Evolutionary conservation across 2,329 filamentous ascomycete species (phyloP), one percentile per base, ranked within the genome.

Genomic region (Coniochaeta prunicola): DNA sequence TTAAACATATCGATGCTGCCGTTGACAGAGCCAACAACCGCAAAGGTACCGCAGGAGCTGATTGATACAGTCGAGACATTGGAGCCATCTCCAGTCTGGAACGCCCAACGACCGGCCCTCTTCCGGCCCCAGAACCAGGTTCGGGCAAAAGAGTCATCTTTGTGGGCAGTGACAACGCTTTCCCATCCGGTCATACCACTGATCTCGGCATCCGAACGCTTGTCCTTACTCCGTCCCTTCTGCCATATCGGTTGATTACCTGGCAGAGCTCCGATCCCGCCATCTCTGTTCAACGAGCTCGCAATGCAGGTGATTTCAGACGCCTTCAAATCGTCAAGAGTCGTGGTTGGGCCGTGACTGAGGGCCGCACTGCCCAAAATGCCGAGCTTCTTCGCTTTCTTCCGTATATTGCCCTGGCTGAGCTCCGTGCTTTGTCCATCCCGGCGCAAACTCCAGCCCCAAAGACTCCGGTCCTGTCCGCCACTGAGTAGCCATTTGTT

Each of bases 81-180:
- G n/a, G 85, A 83, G 19, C 84, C 84, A 73, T 99, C 94, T 42
- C 88, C 84, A 0, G 92, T 97, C 64, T 90, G 86, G 65, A 99
- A 91, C 0, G 90, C 88, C 94, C 94, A 99, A 63, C 94, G 83
- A 12, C 94, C 94, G 55, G 94, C 92, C 66, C 89, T 87, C 74
- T 96, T 97, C 59, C 91, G 87, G 6, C 93, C 94, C 92, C 94
- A 97, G 74, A 97, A 97, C 94, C 94, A 99, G 1, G 94, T 97
- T 57, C 94, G 85, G 19, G 92, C 94, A 69, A 84, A 90, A 50
- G 86, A 82, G 68, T 97, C 93, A 57, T 88, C 85, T 68, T 88
- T 88, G 70, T 99, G 96, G 10, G 92, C 93, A 4, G 94, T 99
- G 2, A 99, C 85, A 7, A 99, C 87, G 69, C 93, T 97, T 73